A percentile compares a stretch with the other conserved stretches of the same genome.
Evolutionary conservation across 441 rosid genomes (phyloP).

Genomic region (Pelargonium cotyledonis): DNA sequence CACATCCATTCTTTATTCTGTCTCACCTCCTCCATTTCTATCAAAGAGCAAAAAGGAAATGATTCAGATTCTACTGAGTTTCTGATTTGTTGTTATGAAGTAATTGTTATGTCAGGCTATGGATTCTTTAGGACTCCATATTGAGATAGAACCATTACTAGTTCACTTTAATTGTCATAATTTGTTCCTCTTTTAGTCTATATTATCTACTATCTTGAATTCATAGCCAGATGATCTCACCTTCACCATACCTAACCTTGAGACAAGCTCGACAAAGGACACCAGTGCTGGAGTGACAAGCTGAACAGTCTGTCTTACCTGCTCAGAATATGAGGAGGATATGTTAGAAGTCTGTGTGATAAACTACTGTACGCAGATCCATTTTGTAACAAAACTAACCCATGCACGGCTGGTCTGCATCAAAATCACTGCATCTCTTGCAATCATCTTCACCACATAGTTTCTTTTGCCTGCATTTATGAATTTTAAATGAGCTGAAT

Average conservation of each 20-base stretch:
- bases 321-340: constrained; percentile 8
- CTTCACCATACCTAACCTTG: constrained; percentile 42
- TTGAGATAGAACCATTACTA: neutral
- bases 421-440: constrained; percentile 34
- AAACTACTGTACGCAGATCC: neutral
- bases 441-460: constrained; percentile 39
- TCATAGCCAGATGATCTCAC: constrained; percentile 17
- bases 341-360: neutral
- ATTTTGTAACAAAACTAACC: constrained; percentile 22
- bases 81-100: neutral
- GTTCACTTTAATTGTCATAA: neutral
- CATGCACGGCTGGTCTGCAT: constrained; percentile 35
- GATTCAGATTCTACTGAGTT: neutral
- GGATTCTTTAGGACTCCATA: neutral
- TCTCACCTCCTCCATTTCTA: constrained; percentile 37
- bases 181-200: neutral
- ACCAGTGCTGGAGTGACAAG: constrained; percentile 35
- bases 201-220: neutral
- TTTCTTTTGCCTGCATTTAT: constrained; percentile 36
- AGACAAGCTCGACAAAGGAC: constrained; percentile 41
- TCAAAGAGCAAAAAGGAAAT: neutral
- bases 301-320: constrained; percentile 46
- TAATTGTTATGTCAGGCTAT: neutral
- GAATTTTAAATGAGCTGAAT: neutral
- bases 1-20: constrained; percentile 42